Evolutionary conservation across 169 alveolate species (phyloP).

Genomic region (Plasmodium coatneyi): DNA sequence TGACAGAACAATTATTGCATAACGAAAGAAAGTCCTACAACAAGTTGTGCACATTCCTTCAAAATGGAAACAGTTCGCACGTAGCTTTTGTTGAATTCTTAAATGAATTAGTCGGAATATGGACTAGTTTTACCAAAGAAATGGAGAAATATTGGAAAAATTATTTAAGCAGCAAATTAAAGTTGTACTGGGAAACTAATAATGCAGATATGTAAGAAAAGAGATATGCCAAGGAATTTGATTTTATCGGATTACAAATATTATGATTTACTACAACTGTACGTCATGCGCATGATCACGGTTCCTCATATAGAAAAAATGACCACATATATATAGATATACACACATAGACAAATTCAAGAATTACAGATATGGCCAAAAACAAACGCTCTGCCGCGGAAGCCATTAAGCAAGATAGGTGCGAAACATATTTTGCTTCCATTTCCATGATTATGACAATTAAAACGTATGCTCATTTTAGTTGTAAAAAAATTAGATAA

Average conservation of each 20-base stretch:
- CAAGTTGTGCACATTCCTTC: slow-evolving; percentile 17
- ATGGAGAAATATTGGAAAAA: slow-evolving; percentile 25
- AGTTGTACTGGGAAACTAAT: not conserved
- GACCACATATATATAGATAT: not conserved
- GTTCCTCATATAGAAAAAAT: not conserved
- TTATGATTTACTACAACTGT: not conserved
- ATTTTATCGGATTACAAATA: not conserved
- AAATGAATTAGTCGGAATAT: slow-evolving; percentile 10
- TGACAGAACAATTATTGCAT: slow-evolving; percentile 5
- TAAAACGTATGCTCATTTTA: not conserved
- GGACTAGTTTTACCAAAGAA: slow-evolving; percentile 5
- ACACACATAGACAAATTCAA: not conserved
- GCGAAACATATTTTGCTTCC: not conserved
- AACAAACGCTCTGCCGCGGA: not conserved
- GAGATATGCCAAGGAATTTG: not conserved
- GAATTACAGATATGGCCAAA: not conserved
- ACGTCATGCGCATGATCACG: not conserved
- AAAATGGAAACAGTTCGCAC: slow-evolving; percentile 25
- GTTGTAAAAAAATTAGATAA: not conserved
- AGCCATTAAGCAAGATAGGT: not conserved
- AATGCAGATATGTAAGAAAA: not conserved
- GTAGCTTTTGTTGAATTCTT: slow-evolving; percentile 19
- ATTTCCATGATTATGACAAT: not conserved
- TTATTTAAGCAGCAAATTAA: not conserved
- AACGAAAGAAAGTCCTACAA: slow-evolving; percentile 24